Evolutionary conservation across 2,329 filamentous ascomycete species (phyloP), one percentile per base, ranked within the genome.

Genomic region (Chrysosporium keratinophilum): DNA sequence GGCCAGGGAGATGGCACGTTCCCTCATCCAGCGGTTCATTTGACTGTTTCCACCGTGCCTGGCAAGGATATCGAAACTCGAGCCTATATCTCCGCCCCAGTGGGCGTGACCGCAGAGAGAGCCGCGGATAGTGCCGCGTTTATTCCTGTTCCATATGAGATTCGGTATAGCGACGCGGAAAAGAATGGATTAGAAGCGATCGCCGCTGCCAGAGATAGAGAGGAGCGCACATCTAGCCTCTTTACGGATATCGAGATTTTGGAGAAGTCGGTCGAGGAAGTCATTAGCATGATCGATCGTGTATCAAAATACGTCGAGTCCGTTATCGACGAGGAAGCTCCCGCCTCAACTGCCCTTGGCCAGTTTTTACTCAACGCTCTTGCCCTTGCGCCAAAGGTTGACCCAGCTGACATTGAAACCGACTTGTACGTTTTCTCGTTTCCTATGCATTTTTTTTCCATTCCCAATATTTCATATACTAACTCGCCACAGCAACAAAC

Each of bases 71-170:
- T 97, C 62, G 85, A 91, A 73, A 87, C 89, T 55, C 82, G 87
- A 69, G 88, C 90, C 65, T 98, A 98, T 76, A 96, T 98, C 72
- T 91, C 85, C 58, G 87, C 91, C 50, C 89, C 93, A 48, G 93
- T 97, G 54, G 91, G 93, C 62, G 89, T 96, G 62, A 96, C 89
- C 63, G 83, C 89, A 57, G 93, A 98, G 77, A 84, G 93, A 65
- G 90, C 93, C 58, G 88, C 89, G 63, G 93, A 98, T 74, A 94
- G 87, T 69, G 96, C 91, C 71, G 82, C 95, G 58, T 98, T 98
- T 78, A 93, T 97, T 65, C 91, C 94, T 63, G 91, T 98, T 1
- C 93, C 93, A 43, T 88, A 97, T 75, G 88, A 93, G 74, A 84
- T 97, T 68, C 83, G 87, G 67, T 95, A 95, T 72, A 84, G 83